A percentile compares a stretch with the other conserved stretches of the same genome.
These are phyloP conservation scores for Cladosporium sp. DNA, from an alignment of 2,329 filamentous ascomycete genomes.

Conservation along the genomic window DNA sequence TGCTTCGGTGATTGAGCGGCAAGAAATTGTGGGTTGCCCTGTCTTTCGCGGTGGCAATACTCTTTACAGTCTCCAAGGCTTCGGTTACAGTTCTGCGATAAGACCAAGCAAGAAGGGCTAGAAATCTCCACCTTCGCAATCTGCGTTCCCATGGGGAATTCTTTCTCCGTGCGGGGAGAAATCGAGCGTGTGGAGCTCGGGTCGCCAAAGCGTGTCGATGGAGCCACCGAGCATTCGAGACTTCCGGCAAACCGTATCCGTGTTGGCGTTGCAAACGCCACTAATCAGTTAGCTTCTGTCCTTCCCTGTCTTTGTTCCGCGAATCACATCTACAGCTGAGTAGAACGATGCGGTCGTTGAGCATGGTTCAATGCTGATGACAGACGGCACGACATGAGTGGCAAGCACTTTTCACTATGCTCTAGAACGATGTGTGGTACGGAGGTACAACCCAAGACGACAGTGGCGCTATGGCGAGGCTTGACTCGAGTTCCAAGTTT, in stretches of 20 bases:
- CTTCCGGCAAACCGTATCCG: not conserved
- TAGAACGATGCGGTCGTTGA: not conserved
- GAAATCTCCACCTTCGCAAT: not conserved
- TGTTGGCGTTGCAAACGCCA: not conserved
- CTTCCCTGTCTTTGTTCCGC: not conserved
- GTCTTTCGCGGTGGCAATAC: not conserved
- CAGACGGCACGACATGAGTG: not conserved
- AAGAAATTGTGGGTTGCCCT: not conserved
- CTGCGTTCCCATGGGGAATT: conserved; percentile 8
- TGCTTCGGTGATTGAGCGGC: not conserved
- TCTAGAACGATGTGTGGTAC: not conserved
- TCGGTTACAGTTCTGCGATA: not conserved
- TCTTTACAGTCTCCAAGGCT: not conserved
- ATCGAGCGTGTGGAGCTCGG: not conserved
- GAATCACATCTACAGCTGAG: conserved; percentile 1
- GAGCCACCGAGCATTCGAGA: not conserved
- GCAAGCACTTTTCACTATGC: not conserved
- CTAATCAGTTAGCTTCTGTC: not conserved
- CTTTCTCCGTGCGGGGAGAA: conserved; percentile 7
- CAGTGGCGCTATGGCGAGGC: conserved; percentile 15
- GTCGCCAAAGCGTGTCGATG: not conserved
- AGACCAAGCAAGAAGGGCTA: not conserved
- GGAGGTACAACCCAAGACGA: not conserved
- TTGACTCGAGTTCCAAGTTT: conserved; percentile 3
- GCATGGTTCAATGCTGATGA: not conserved